Conservation (phyloP, 306 rosid genomes). For the Echinosophora koreensis region DNA sequence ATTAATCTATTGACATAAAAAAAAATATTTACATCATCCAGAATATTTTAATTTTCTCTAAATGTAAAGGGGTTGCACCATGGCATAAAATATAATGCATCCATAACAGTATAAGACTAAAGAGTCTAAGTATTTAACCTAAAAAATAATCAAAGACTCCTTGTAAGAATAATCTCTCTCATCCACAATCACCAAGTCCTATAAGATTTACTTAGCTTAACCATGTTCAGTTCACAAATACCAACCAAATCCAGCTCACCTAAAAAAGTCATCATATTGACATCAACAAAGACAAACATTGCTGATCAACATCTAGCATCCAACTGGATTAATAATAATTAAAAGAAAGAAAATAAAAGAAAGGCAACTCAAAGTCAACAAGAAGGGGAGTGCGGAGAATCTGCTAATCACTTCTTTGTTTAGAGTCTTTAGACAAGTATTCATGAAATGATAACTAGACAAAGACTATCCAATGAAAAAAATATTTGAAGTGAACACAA, state of each 20-base stretch:
- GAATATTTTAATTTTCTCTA: not conserved
- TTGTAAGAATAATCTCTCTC: not conserved
- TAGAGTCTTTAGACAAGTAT: not conserved
- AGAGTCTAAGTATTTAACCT: slow-evolving; percentile 7
- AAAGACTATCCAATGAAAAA: not conserved
- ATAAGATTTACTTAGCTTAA: slow-evolving; percentile 25
- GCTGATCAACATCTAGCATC: slow-evolving; percentile 6
- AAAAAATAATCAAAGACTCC: not conserved
- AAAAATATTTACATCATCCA: not conserved
- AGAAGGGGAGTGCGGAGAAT: not conserved
- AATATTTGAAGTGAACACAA: not conserved
- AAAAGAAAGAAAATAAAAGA: not conserved
- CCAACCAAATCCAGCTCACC: not conserved
- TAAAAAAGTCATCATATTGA: not conserved
- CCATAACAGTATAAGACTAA: not conserved
- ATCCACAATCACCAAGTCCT: not conserved
- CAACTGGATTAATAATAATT: not conserved
- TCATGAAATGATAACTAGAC: not conserved
- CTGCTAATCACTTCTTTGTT: not conserved
- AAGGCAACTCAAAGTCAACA: too few relatives aligned
- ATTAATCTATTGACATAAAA: not conserved
- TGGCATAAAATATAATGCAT: too few relatives aligned
- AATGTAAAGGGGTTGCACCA: not conserved
- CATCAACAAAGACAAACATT: not conserved
- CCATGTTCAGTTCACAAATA: not conserved